Percentiles rank a stretch among this genome's conserved stretches.
phyloP scores from a whole-genome alignment of 352 stramenopile genomes.

The Phytopythium mirpurense region DNA sequence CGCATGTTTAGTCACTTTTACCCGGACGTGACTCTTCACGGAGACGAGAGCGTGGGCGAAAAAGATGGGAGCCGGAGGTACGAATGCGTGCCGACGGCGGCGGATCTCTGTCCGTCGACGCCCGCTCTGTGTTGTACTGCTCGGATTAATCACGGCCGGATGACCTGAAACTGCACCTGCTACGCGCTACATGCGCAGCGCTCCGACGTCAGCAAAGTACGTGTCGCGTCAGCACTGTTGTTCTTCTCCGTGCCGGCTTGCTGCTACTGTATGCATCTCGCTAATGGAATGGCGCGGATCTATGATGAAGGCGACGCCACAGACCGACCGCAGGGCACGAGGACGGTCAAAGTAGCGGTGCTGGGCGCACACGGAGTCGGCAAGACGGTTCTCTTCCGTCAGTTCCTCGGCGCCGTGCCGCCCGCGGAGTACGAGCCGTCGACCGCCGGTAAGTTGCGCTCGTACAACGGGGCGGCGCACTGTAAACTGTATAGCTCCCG shows the following conservation, averaged over 20 bases:
- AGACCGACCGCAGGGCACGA: not conserved
- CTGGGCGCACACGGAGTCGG: conserved; percentile 32
- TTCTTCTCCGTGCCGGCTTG: too few relatives aligned
- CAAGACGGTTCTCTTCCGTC: conserved; percentile 51
- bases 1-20: not conserved
- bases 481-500: too few relatives aligned
- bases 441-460: conserved; percentile 31
- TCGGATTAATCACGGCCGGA: too few relatives aligned
- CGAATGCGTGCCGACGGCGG: not conserved
- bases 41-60: not conserved
- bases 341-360: conserved; percentile 46
- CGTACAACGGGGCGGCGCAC: too few relatives aligned
- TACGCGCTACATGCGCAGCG: not conserved
- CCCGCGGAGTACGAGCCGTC: conserved; percentile 21
- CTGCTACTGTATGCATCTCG: too few relatives aligned
- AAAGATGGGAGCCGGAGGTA: conserved; percentile 2
- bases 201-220: conserved; percentile 2
- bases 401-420: conserved; percentile 28
- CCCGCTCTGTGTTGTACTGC: too few relatives aligned
- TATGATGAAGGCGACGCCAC: too few relatives aligned
- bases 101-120: too few relatives aligned
- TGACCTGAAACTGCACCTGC: not conserved
- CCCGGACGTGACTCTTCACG: not conserved
- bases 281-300: too few relatives aligned
- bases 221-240: not conserved